phyloP scores from a whole-genome alignment of 2,329 filamentous ascomycete genomes.

The Pseudophaeomoniella oleicola region DNA sequence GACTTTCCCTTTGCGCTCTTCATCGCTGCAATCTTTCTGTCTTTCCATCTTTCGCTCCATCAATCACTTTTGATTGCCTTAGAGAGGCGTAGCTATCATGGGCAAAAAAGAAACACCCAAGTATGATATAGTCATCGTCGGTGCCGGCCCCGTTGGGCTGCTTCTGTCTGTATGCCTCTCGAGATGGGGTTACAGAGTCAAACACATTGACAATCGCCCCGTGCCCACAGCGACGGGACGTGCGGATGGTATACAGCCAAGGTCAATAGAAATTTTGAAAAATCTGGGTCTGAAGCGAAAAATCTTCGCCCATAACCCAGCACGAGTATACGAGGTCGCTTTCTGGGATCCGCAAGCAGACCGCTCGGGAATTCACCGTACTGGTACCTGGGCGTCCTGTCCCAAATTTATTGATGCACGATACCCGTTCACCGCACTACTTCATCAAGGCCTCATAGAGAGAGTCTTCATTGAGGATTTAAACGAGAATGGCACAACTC shows the following conservation, averaged over 20 bases:
- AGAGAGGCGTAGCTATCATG: background rate
- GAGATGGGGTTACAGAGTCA: conserved; percentile 88
- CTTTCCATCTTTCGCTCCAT: no score
- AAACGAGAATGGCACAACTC: conserved; percentile 38
- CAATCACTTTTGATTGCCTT: no score
- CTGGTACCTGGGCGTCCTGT: conserved; percentile 69
- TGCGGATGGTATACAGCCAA: conserved; percentile 82
- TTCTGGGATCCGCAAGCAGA: conserved; percentile 46
- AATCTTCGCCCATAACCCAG: conserved; percentile 77
- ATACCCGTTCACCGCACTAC: conserved; percentile 48
- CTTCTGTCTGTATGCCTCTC: conserved; percentile 78
- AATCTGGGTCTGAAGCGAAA: conserved; percentile 82
- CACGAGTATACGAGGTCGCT: conserved; percentile 62
- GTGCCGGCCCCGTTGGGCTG: conserved; percentile 77
- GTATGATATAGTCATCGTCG: conserved; percentile 66
- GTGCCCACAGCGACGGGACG: conserved; percentile 76
- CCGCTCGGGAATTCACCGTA: conserved; percentile 41
- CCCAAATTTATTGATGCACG: conserved; percentile 61
- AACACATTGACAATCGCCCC: conserved; percentile 81
- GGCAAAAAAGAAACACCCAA: conserved; percentile 14
- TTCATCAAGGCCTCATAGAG: conserved; percentile 50
- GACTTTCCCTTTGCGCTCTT: no score
- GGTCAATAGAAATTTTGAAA: conserved; percentile 70
- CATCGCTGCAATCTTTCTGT: no score
- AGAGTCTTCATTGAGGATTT: conserved; percentile 47